Evolutionary conservation across 805 yeast genomes (phyloP).

Genomic region (Schizosaccharomyces octosporus): DNA sequence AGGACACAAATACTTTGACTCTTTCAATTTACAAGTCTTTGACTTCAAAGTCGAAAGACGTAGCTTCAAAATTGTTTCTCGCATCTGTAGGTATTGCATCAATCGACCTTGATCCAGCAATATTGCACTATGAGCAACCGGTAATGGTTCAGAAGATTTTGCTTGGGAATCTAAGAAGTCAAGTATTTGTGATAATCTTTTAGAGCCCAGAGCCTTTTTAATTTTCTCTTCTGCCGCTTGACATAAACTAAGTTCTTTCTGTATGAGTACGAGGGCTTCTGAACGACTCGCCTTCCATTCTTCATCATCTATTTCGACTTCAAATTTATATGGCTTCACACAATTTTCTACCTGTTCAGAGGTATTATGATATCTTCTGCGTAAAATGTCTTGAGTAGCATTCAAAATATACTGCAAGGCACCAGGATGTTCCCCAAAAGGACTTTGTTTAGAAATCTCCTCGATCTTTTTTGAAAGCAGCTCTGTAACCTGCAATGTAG

Average conservation of each 20-base stretch:
- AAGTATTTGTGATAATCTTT: slow-evolving; percentile 63
- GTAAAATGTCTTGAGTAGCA: slow-evolving; percentile 60
- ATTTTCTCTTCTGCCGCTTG: slow-evolving; percentile 33
- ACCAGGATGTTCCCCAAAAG: slow-evolving; percentile 62
- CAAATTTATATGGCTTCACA: slow-evolving; percentile 92
- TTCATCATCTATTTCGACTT: slow-evolving; percentile 82
- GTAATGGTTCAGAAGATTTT: slow-evolving; percentile 4
- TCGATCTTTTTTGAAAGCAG: slow-evolving; percentile 46
- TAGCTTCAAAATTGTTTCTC: slow-evolving; percentile 44
- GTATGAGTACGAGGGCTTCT: slow-evolving; percentile 44
- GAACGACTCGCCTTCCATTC: slow-evolving; percentile 75
- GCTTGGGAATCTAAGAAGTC: slow-evolving; percentile 24
- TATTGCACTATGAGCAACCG: slow-evolving; percentile 34
- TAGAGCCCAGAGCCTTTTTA: slow-evolving; percentile 43
- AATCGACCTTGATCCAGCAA: slow-evolving; percentile 32
- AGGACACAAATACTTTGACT: slow-evolving; percentile 75
- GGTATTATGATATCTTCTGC: slow-evolving; percentile 59
- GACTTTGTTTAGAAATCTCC: slow-evolving; percentile 32
- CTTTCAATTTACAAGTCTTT: slow-evolving; percentile 50
- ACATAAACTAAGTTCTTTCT: slow-evolving; percentile 72
- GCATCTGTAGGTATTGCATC: slow-evolving; percentile 53
- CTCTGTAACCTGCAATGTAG: slow-evolving; percentile 62
- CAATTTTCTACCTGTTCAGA: slow-evolving; percentile 98
- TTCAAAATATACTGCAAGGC: slow-evolving; percentile 61
- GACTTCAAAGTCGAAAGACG: slow-evolving; percentile 55